phyloP scores from a whole-genome alignment of 2,329 filamentous ascomycete species.

The Botrytis deweyae region DNA sequence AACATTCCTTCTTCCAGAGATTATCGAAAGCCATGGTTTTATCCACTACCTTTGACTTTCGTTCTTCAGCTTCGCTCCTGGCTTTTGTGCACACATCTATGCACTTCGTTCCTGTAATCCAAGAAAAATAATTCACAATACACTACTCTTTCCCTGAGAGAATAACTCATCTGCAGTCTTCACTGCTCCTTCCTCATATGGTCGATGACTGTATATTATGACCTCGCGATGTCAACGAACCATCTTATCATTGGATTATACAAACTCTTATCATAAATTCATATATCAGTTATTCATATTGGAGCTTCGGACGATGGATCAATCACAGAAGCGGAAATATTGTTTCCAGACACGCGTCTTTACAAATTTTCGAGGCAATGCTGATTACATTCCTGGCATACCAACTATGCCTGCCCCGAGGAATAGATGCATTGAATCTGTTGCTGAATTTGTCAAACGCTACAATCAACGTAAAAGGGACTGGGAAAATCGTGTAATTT shows the following conservation, averaged over 20 bases:
- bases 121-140: background rate
- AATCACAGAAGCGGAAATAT: background rate
- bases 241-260: background rate
- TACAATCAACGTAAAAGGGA: accelerated
- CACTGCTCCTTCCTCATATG: background rate
- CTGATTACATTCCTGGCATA: background rate
- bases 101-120: background rate
- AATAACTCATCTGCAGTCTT: background rate
- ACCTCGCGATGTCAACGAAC: background rate
- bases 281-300: background rate
- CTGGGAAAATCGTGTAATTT: accelerated
- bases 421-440: accelerated
- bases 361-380: accelerated
- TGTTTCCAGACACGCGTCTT: background rate
- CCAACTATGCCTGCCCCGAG: background rate
- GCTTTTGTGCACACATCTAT: background rate
- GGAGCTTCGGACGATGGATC: background rate
- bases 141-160: background rate
- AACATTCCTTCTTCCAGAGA: background rate
- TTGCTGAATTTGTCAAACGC: accelerated
- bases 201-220: background rate
- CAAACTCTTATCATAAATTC: background rate
- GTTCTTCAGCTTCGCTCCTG: background rate
- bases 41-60: background rate
- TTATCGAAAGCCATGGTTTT: background rate